Percentiles rank a stretch among this genome's conserved stretches.
phyloP scores from a whole-genome alignment of 345 rosid species.

The Viola odorata region DNA sequence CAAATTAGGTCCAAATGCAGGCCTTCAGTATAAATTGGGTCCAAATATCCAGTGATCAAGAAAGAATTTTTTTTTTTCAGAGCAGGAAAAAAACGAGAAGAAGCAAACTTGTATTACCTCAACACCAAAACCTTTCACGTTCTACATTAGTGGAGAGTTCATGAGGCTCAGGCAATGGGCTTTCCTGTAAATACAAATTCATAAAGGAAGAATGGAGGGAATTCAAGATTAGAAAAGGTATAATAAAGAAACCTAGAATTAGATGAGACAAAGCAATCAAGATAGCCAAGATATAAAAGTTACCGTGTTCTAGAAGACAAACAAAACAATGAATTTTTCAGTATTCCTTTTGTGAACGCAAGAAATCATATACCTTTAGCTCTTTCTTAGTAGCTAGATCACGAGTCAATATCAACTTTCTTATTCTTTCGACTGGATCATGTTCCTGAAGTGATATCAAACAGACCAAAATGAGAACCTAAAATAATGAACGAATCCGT shows the following conservation, averaged over 20 bases:
- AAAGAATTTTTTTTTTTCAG: too few relatives aligned
- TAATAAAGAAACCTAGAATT: not conserved
- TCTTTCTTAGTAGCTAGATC: constrained; percentile 93
- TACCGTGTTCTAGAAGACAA: not conserved
- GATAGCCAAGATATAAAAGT: not conserved
- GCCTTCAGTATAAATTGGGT: too few relatives aligned
- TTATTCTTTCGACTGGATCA: constrained; percentile 89
- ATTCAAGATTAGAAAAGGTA: not conserved
- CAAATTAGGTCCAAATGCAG: too few relatives aligned
- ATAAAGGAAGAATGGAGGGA: constrained; percentile 6
- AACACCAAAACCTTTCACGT: constrained; percentile 60
- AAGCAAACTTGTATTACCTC: constrained; percentile 56
- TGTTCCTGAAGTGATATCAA: constrained; percentile 52
- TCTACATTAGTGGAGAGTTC: constrained; percentile 82
- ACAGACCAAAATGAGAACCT: not conserved
- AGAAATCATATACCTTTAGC: constrained; percentile 53
- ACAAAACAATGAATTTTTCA: not conserved
- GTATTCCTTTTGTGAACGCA: not conserved
- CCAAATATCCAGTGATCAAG: too few relatives aligned
- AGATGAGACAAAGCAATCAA: not conserved
- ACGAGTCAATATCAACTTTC: constrained; percentile 64
- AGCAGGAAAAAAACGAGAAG: not conserved
- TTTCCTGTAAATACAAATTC: constrained; percentile 51
- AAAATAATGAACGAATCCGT: not conserved
- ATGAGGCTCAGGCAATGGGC: constrained; percentile 86